Conservation (phyloP, 2,329 filamentous ascomycete species). For the Penicillium sp. region DNA sequence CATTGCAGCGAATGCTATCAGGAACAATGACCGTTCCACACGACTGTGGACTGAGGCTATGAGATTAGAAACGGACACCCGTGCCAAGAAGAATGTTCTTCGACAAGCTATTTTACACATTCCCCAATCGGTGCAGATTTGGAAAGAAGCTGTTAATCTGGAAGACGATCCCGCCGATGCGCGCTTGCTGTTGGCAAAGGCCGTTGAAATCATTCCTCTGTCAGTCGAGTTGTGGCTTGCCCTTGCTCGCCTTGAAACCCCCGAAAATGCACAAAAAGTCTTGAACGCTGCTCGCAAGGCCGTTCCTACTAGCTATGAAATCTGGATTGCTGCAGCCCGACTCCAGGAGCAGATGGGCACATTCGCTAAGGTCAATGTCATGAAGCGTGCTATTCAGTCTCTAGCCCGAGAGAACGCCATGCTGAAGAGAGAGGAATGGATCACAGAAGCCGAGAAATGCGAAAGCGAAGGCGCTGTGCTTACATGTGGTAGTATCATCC, state of each 20-base stretch:
- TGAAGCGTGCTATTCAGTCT: slow-evolving; percentile 88
- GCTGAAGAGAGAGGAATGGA: slow-evolving; percentile 97
- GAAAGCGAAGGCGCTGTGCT: slow-evolving; percentile 85
- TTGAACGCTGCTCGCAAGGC: slow-evolving; percentile 94
- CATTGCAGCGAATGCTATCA: slow-evolving; percentile 89
- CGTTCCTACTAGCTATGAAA: slow-evolving; percentile 86
- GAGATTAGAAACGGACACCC: slow-evolving; percentile 77
- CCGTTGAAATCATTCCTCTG: slow-evolving; percentile 88
- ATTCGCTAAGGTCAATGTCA: slow-evolving; percentile 77
- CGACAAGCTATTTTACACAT: slow-evolving; percentile 89
- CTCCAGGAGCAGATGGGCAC: slow-evolving; percentile 87
- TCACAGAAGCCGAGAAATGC: slow-evolving; percentile 87
- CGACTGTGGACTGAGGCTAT: slow-evolving; percentile 94
- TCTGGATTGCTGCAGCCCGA: slow-evolving; percentile 93
- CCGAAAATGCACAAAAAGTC: slow-evolving; percentile 89
- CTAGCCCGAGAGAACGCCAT: slow-evolving; percentile 90
- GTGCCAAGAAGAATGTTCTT: slow-evolving; percentile 88
- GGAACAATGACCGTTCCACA: slow-evolving; percentile 84
- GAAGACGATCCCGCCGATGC: slow-evolving; percentile 90
- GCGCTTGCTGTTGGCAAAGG: slow-evolving; percentile 83
- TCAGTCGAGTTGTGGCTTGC: slow-evolving; percentile 96
- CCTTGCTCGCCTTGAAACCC: slow-evolving; percentile 81
- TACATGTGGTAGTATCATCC: slow-evolving; percentile 85
- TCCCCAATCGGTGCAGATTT: slow-evolving; percentile 91
- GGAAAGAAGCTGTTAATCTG: slow-evolving; percentile 95